Percentiles rank a stretch among this genome's conserved stretches.
Conservation (phyloP, 371 early-diverging fungal genomes). For the Coelomomyces lativittatus region DNA sequence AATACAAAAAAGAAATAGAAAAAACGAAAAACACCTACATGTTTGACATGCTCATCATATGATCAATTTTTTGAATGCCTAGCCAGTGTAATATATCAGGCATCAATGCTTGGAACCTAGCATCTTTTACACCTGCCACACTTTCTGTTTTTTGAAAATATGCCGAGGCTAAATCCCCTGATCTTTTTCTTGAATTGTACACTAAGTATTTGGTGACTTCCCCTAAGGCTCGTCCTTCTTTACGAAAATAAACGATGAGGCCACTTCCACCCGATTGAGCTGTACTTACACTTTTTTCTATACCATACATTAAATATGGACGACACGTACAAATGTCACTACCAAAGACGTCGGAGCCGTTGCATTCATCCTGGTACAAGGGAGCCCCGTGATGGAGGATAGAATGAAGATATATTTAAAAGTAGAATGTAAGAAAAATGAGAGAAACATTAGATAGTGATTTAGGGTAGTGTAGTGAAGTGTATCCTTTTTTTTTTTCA, state of each 20-base stretch:
- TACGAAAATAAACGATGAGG: slow-evolving; percentile 71
- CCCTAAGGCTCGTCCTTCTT: slow-evolving; percentile 38
- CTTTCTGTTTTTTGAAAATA: slow-evolving; percentile 82
- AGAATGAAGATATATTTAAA: slow-evolving; percentile 3
- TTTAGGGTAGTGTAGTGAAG: no score
- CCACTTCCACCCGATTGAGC: slow-evolving; percentile 87
- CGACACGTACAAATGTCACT: slow-evolving; percentile 83
- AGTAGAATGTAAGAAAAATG: no score
- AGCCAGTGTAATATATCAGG: slow-evolving; percentile 93
- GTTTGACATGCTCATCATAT: slow-evolving; percentile 50
- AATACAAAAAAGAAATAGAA: neutral
- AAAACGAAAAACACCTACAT: slow-evolving; percentile 8
- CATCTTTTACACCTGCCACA: slow-evolving; percentile 90
- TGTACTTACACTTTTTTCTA: slow-evolving; percentile 70
- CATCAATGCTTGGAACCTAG: slow-evolving; percentile 93
- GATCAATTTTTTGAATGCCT: slow-evolving; percentile 81
- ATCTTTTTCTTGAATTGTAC: slow-evolving; percentile 76
- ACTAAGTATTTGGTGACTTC: slow-evolving; percentile 92
- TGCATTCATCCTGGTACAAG: slow-evolving; percentile 74
- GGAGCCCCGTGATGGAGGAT: neutral
- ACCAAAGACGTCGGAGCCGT: slow-evolving; percentile 70
- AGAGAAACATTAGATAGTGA: no score
- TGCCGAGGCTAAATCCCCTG: slow-evolving; percentile 73
- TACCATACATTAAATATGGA: slow-evolving; percentile 82
- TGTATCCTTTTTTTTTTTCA: no score